Base-by-base conservation (phyloP, 495 filamentous ascomycete species). In the Talaromyces ruber region DNA sequence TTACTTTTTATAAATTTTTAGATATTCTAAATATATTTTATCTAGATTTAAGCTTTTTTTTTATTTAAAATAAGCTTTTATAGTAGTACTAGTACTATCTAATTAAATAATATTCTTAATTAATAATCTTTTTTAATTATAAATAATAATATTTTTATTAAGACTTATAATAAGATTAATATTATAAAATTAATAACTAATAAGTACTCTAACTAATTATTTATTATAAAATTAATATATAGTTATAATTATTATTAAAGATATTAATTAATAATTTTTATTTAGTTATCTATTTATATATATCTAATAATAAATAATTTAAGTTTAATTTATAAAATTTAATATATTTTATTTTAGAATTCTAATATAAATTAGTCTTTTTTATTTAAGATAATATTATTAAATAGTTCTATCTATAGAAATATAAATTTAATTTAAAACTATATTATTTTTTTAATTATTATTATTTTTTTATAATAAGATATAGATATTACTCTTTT, bases 221-320 rank as follows among this genome's bases (percentile, higher is more conserved):
- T 14, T n/a, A 16, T 47, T 4, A 14, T 16, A 47, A 47, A 47
- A 72, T 77, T 54, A n/a, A 58, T 60, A 60, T 54, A 64, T 50
- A 12, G 39, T 6, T 30, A 53, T 58, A 21, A 39, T 52, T 52
- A 62, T n/a, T 32, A 54, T 26, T 62, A 16, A 26, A 58, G 21
- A 16, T 22, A 47, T 50, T 64, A 50, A 24, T 61, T 64, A 21
- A 30, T 50, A 24, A 50, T 58, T 39, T 70, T 59, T 16, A 60
- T 70, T 63, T 67, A 58, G 5, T 59, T 62, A 62, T 71, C 59
- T 14, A 63, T 69, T 51, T 69, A 25, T 32, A 59, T 61, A 59
- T 70, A 57, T 32, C 39, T 66, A 12, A 63, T 57, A 28, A 55
- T 66, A 6, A 34, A 64, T 12, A 66, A 57, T 22, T 55, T 43